A percentile compares a stretch with the other conserved stretches of the same genome.
These are phyloP conservation scores for Mycena haematopus DNA, from an alignment of 768 basidiomycete genomes.

Conservation along the genomic window DNA sequence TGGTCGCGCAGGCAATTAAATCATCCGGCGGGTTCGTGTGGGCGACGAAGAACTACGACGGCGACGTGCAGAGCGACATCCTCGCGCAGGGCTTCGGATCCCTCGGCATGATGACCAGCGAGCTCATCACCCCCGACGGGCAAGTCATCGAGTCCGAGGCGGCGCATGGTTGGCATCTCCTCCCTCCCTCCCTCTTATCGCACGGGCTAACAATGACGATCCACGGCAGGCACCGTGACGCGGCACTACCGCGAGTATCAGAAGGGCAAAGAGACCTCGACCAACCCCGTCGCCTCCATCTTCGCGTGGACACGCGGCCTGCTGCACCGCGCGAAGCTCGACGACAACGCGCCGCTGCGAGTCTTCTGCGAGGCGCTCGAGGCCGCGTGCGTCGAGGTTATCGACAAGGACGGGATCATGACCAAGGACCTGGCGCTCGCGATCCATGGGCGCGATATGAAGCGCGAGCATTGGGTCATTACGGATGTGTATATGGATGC, in stretches of 20 bases:
- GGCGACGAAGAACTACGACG: slow-evolving; percentile 83
- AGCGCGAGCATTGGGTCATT: slow-evolving; percentile 96
- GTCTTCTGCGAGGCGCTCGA: slow-evolving; percentile 84
- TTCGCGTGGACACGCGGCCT: slow-evolving; percentile 99
- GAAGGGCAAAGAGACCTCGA: slow-evolving; percentile 97
- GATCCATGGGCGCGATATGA: slow-evolving; percentile 90
- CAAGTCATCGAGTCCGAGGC: slow-evolving; percentile 93
- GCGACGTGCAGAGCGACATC: slow-evolving; percentile 89
- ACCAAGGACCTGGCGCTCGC: slow-evolving; percentile 96
- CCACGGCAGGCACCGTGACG: slow-evolving; percentile 76
- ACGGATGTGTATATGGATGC: slow-evolving; percentile 94
- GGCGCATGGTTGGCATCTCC: slow-evolving; percentile 71
- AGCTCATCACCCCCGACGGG: slow-evolving; percentile 95
- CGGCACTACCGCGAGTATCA: slow-evolving; percentile 97
- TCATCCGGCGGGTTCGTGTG: slow-evolving; percentile 91
- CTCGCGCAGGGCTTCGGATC: slow-evolving; percentile 97
- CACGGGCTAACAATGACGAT: no score
- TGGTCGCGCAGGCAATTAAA: slow-evolving; percentile 99
- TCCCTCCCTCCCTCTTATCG: no score
- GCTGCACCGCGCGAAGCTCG: slow-evolving; percentile 90
- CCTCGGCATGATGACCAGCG: slow-evolving; percentile 98
- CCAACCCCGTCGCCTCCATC: slow-evolving; percentile 98
- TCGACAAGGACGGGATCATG: slow-evolving; percentile 91
- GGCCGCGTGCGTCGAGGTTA: slow-evolving; percentile 87
- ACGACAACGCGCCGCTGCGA: slow-evolving; percentile 76